These are phyloP conservation scores for Colletotrichum eremochloae DNA, from an alignment of 2,329 filamentous ascomycete species.

Conservation along the genomic window DNA sequence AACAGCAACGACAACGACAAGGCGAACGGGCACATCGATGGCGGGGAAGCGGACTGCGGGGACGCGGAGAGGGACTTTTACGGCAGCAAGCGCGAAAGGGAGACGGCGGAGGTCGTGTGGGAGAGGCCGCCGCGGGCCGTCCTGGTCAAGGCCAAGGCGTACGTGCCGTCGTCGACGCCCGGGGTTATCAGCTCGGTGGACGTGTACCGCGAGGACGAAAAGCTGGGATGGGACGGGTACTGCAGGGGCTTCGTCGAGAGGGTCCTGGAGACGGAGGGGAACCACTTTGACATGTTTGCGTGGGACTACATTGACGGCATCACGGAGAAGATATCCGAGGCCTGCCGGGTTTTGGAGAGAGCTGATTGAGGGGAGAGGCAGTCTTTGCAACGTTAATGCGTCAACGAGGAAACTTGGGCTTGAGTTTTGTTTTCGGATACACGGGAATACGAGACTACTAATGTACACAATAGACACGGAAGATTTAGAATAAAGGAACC, in stretches of 20 bases:
- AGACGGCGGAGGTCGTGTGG: slow-evolving; percentile 41
- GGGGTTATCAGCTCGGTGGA: slow-evolving; percentile 56
- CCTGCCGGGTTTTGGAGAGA: slow-evolving; percentile 43
- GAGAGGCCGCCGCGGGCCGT: slow-evolving; percentile 56
- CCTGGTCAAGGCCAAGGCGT: slow-evolving; percentile 60
- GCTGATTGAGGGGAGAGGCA: not conserved
- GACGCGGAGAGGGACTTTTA: slow-evolving; percentile 16
- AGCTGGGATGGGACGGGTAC: slow-evolving; percentile 65
- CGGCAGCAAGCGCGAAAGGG: slow-evolving; percentile 27
- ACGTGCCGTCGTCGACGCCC: slow-evolving; percentile 51
- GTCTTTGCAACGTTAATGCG: not conserved
- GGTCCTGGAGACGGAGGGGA: slow-evolving; percentile 63
- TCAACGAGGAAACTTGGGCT: not conserved
- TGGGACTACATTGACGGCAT: slow-evolving; percentile 46
- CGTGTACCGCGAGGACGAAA: slow-evolving; percentile 54
- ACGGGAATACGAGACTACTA: not conserved
- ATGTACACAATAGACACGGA: not conserved
- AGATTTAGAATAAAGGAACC: not conserved
- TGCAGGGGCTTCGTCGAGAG: slow-evolving; percentile 58
- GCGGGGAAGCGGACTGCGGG: not conserved
- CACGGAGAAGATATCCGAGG: slow-evolving; percentile 47
- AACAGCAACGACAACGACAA: not conserved
- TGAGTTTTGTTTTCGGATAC: not conserved
- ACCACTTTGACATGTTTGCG: slow-evolving; percentile 65
- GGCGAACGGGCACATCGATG: not conserved